A percentile compares a stretch with the other conserved stretches of the same genome.
Conservation (phyloP, 2,329 filamentous ascomycete genomes). For the Penicillium sp. region DNA sequence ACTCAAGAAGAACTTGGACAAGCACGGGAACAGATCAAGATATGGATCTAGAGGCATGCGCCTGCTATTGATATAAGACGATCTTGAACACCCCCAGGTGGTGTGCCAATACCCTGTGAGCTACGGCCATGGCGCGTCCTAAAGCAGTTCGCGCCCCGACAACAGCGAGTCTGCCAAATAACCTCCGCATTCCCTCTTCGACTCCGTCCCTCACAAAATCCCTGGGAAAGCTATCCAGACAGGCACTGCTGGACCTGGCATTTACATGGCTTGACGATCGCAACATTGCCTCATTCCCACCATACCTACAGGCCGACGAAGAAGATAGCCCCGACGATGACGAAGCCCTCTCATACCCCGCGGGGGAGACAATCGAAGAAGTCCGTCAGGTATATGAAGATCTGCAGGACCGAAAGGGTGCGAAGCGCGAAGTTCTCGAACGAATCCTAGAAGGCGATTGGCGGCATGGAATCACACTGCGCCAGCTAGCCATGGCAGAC, state of each 20-base stretch:
- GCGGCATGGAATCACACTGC: constrained; percentile 55
- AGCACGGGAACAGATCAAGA: not conserved
- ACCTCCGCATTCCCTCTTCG: constrained; percentile 65
- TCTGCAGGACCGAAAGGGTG: constrained; percentile 56
- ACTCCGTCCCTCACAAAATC: constrained; percentile 65
- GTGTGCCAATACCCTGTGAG: not conserved
- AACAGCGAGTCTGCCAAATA: constrained; percentile 68
- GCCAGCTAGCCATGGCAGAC: constrained; percentile 57
- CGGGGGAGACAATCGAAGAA: constrained; percentile 63
- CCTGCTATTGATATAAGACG: not conserved
- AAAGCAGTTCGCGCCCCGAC: constrained; percentile 59
- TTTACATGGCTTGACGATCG: constrained; percentile 74
- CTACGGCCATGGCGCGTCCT: constrained; percentile 31
- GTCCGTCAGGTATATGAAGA: constrained; percentile 65
- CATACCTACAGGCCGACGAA: constrained; percentile 57
- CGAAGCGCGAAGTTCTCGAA: constrained; percentile 56
- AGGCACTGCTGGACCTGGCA: constrained; percentile 69
- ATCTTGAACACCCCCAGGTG: no score
- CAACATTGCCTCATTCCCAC: constrained; percentile 60
- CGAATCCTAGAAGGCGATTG: constrained; percentile 59
- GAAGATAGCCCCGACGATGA: constrained; percentile 56
- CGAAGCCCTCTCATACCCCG: constrained; percentile 66
- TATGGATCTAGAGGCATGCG: not conserved
- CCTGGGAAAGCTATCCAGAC: constrained; percentile 68
- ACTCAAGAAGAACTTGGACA: not conserved